phyloP scores from a whole-genome alignment of 305 asterid genomes.

The Salvia sclarea region DNA sequence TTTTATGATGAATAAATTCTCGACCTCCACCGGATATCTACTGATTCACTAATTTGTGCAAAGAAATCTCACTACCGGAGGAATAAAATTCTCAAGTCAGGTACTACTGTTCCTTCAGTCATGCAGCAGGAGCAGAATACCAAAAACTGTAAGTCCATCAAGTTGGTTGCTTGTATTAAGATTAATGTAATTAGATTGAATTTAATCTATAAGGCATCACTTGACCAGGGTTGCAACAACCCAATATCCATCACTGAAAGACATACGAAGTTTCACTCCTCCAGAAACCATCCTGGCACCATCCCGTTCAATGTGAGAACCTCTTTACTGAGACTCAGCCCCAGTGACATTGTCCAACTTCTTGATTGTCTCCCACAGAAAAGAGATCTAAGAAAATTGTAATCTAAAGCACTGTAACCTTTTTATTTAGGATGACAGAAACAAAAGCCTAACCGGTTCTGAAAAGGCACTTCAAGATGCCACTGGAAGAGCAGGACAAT shows the following conservation, averaged over 20 bases:
- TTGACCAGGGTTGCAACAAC: background rate
- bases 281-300: background rate
- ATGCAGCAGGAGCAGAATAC: background rate
- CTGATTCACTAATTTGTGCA: background rate
- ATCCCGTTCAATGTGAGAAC: background rate
- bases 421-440: background rate
- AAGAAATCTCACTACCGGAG: background rate
- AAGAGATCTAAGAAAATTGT: background rate
- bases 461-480: background rate
- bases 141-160: background rate
- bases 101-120: background rate
- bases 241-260: background rate
- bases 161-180: background rate
- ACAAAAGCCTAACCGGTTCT: background rate
- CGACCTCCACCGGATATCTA: background rate
- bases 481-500: background rate
- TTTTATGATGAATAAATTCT: background rate
- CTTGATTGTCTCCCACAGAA: background rate
- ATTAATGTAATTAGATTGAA: background rate
- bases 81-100: background rate
- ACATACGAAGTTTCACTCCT: background rate
- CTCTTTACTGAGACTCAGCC: background rate
- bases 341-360: background rate
- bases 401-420: background rate
- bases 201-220: background rate